Evolutionary conservation across 75 land plant genomes (phyloP), one percentile per base, ranked within the genome.

Genomic region (Sequoia sempervirens): DNA sequence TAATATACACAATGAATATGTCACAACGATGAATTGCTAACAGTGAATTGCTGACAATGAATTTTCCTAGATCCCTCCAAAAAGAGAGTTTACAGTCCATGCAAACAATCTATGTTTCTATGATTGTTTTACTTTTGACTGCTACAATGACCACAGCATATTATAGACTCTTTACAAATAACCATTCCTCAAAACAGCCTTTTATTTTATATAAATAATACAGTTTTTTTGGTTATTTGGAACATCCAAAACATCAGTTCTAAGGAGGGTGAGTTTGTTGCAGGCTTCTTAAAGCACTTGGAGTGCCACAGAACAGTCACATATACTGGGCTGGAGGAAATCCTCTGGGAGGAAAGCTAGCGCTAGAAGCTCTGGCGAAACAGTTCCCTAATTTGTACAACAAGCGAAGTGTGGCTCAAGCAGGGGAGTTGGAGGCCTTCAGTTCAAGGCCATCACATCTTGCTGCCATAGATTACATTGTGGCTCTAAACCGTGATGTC

Each of bases 391-490:
- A 89, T 58, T 82, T 96, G 10, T 89, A 90, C 86, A 95, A 94
- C 84, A 96, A 93, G 85, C 89, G 91, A 20, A 89, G 50, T 75
- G 85, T 96, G 50, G 93, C 94, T 5, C 52, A 85, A 32, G 86
- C 87, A 0, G 91, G 91, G 34, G 96, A 96, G 85, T 89, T 96
- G 54, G 90, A 86, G 14, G 92, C 96, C 3, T 92, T 87, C 46
- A 53, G 76, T 40, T 88, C 84, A 23, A 92, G 85, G 64, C 87
- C 97, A 7, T 96, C 99, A 36, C 82, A 88, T 75, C 88, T 96
- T 75, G 99, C 99, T 79, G 97, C 97, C 45, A 89, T 96, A 10
- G 99, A 96, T 83, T 96, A 95, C 88, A 86, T 95, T 23, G 94
- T 96, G 43, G 90, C 91, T 40, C 78, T 91, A 37, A 88, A 87